Percentiles rank a stretch among this genome's conserved stretches.
These are phyloP conservation scores for Lactarius trivialis DNA, from an alignment of 768 basidiomycete species.

Conservation along the genomic window DNA sequence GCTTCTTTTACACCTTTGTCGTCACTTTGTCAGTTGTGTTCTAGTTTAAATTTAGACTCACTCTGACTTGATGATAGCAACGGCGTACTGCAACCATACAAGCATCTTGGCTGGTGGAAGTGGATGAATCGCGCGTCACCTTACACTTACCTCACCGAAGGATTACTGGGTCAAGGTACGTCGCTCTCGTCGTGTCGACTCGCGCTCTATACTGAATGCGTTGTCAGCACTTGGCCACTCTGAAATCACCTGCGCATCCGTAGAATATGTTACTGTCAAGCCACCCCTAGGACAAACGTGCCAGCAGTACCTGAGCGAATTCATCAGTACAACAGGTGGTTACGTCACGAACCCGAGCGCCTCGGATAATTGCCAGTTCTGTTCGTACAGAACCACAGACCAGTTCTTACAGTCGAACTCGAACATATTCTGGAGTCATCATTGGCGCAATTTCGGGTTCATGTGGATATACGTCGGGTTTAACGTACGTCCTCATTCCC, in stretches of 20 bases:
- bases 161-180: slow-evolving; percentile 41
- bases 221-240: slow-evolving; percentile 44
- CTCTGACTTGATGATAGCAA: slow-evolving; percentile 28
- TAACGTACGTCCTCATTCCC: slow-evolving; percentile 34
- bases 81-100: slow-evolving; percentile 43
- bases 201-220: background rate
- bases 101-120: slow-evolving; percentile 38
- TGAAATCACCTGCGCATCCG: slow-evolving; percentile 45
- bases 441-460: slow-evolving; percentile 44
- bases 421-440: slow-evolving; percentile 51
- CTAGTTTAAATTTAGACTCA: background rate
- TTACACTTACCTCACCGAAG: slow-evolving; percentile 36
- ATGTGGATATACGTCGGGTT: slow-evolving; percentile 39
- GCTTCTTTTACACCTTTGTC: slow-evolving; percentile 35
- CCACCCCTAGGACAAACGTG: slow-evolving; percentile 45
- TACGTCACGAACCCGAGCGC: slow-evolving; percentile 40
- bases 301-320: slow-evolving; percentile 38
- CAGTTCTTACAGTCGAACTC: slow-evolving; percentile 48
- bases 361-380: slow-evolving; percentile 42
- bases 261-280: slow-evolving; percentile 53
- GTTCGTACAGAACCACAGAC: slow-evolving; percentile 53
- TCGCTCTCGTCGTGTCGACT: background rate
- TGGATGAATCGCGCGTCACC: slow-evolving; percentile 37
- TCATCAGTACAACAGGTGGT: slow-evolving; percentile 38
- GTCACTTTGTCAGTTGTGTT: slow-evolving; percentile 35